phyloP scores from a whole-genome alignment of 805 yeast genomes.

The Ogataea thermomethanolica region DNA sequence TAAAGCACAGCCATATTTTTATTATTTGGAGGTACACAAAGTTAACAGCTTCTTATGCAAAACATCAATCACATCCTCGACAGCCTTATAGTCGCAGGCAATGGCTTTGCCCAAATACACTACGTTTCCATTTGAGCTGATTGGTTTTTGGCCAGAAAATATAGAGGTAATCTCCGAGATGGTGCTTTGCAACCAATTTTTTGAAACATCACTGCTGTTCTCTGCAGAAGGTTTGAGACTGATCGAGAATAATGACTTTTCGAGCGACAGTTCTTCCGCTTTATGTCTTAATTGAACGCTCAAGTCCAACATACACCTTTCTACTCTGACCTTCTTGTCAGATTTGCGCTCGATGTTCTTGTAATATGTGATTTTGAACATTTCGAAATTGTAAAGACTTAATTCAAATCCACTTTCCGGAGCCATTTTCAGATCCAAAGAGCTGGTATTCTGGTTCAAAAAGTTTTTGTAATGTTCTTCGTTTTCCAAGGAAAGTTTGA shows the following conservation, averaged over 20 bases:
- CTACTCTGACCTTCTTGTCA: constrained; percentile 21
- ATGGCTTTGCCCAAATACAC: constrained; percentile 24
- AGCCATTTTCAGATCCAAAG: constrained; percentile 14
- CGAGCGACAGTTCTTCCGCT: constrained; percentile 15
- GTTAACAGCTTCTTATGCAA: constrained; percentile 19
- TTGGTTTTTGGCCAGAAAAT: constrained; percentile 21
- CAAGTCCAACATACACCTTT: constrained; percentile 19
- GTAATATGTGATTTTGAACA: constrained; percentile 26
- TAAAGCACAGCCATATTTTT: not conserved
- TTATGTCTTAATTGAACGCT: constrained; percentile 26
- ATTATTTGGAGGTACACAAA: constrained; percentile 1
- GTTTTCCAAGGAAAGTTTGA: constrained; percentile 14
- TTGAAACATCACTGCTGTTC: constrained; percentile 13
- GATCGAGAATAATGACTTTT: constrained; percentile 23
- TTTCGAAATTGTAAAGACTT: constrained; percentile 22
- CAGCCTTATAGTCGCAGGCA: constrained; percentile 26
- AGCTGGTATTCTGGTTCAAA: constrained; percentile 12
- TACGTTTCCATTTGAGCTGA: constrained; percentile 14
- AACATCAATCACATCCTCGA: constrained; percentile 17
- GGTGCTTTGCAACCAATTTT: constrained; percentile 9
- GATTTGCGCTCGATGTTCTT: constrained; percentile 20
- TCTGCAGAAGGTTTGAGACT: constrained; percentile 18
- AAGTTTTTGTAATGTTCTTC: constrained; percentile 10
- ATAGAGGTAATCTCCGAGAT: constrained; percentile 7
- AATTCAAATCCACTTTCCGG: constrained; percentile 23